Evolutionary conservation across 805 yeast species (phyloP).

Genomic region (Kodamaea sagamina): DNA sequence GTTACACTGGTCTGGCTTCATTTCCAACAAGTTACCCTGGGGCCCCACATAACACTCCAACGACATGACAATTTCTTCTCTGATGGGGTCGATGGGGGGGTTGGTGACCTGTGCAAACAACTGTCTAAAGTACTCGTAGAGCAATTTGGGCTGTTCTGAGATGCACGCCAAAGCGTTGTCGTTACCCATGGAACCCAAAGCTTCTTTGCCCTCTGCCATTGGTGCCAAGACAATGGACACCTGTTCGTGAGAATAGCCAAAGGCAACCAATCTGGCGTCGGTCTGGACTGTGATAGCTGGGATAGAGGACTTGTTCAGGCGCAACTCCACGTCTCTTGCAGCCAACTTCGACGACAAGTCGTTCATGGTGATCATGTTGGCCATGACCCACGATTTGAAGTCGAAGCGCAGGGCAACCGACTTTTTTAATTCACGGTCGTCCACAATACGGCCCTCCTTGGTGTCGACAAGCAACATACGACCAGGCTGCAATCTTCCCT

Average conservation of each 20-base stretch:
- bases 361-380: constrained; percentile 81
- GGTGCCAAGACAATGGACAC: constrained; percentile 80
- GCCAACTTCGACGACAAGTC: constrained; percentile 67
- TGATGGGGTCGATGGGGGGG: constrained; percentile 98
- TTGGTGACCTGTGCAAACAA: constrained; percentile 97
- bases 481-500: constrained; percentile 96
- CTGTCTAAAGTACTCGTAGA: constrained; percentile 93
- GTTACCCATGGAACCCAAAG: constrained; percentile 98
- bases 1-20: constrained; percentile 90
- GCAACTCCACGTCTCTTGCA: constrained; percentile 32
- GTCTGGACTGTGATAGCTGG: constrained; percentile 56
- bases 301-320: constrained; percentile 7
- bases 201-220: constrained; percentile 95
- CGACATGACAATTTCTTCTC: constrained; percentile 96
- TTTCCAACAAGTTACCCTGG: constrained; percentile 93
- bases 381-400: constrained; percentile 90
- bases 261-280: constrained; percentile 82
- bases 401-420: constrained; percentile 81
- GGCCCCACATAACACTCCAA: constrained; percentile 97
- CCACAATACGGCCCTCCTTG: constrained; percentile 87
- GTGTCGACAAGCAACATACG: constrained; percentile 95
- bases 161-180: constrained; percentile 94
- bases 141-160: constrained; percentile 85
- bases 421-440: constrained; percentile 83
- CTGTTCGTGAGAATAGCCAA: constrained; percentile 95